Conservation (phyloP, 768 basidiomycete genomes). For the Rhodotorula sphaerocarpa region DNA sequence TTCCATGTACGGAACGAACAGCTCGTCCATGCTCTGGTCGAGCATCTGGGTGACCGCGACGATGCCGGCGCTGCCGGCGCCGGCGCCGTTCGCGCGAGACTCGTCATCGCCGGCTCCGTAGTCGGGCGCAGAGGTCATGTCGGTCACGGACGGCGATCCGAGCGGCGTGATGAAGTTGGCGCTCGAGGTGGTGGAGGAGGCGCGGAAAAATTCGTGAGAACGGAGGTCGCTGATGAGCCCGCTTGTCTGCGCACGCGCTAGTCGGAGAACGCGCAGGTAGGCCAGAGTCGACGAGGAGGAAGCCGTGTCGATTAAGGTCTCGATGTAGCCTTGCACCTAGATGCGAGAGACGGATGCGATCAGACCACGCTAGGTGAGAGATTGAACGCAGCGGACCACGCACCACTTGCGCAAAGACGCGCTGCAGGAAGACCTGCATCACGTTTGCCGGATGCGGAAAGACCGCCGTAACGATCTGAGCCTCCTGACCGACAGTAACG, state of each 20-base stretch:
- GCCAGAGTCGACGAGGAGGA: conserved; percentile 72
- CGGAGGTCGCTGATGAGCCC: conserved; percentile 82
- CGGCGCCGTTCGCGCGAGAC: background rate
- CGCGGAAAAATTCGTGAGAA: conserved; percentile 62
- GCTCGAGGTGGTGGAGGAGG: conserved; percentile 45
- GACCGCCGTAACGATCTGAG: conserved; percentile 95
- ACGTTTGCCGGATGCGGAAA: conserved; percentile 94
- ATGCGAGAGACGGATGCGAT: conserved; percentile 53
- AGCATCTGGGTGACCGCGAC: conserved; percentile 52
- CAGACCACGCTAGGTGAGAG: background rate
- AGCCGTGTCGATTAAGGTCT: conserved; percentile 70
- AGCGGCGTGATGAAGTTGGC: conserved; percentile 21
- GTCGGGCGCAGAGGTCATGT: background rate
- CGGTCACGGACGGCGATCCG: conserved; percentile 5
- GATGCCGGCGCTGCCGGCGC: conserved; percentile 44
- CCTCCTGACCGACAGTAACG: conserved; percentile 83
- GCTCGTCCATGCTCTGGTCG: conserved; percentile 91
- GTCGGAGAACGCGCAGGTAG: conserved; percentile 79
- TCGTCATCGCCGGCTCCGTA: background rate
- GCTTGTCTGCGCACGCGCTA: conserved; percentile 72
- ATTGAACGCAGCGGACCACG: background rate
- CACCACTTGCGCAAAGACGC: conserved; percentile 76
- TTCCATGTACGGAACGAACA: conserved; percentile 89
- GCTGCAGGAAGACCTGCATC: conserved; percentile 94
- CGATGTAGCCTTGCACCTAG: conserved; percentile 73